A percentile compares a stretch with the other conserved stretches of the same genome.
Conservation (phyloP, 2,329 filamentous ascomycete species). For the Arthrobotrys sphaeroides region DNA sequence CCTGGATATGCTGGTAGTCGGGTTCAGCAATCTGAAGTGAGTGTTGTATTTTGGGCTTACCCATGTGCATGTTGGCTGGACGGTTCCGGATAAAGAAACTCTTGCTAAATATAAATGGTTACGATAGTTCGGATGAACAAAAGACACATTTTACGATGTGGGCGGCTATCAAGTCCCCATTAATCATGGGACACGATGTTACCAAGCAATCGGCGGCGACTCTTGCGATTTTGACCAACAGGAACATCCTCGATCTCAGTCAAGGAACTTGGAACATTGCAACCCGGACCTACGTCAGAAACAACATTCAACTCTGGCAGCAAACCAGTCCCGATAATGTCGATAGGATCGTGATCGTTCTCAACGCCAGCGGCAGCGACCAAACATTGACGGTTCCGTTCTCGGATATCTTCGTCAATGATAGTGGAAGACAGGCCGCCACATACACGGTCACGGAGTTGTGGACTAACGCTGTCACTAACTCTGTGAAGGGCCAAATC, state of each 20-base stretch:
- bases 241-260: constrained; percentile 63
- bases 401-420: constrained; percentile 20
- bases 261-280: constrained; percentile 60
- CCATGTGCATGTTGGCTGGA: constrained; percentile 50
- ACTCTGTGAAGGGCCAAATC: constrained; percentile 21
- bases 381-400: constrained; percentile 23
- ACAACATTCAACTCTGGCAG: constrained; percentile 31
- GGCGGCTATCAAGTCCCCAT: constrained; percentile 64
- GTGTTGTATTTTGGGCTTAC: background rate
- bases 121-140: constrained; percentile 61
- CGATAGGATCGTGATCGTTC: constrained; percentile 59
- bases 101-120: too few species aligned
- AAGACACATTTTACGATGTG: constrained; percentile 64
- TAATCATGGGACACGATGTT: constrained; percentile 63
- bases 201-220: constrained; percentile 59
- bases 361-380: constrained; percentile 20
- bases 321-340: constrained; percentile 59
- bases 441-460: constrained; percentile 61
- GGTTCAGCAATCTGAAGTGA: constrained; percentile 59
- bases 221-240: constrained; percentile 62
- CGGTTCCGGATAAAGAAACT: too few species aligned
- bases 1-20: constrained; percentile 62
- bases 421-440: constrained; percentile 17
- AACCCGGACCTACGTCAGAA: constrained; percentile 42
- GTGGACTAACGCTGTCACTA: constrained; percentile 60